A percentile compares a stretch with the other conserved stretches of the same genome.
Conservation (phyloP, 78 protist species). For the Emiliania huxleyi region DNA sequence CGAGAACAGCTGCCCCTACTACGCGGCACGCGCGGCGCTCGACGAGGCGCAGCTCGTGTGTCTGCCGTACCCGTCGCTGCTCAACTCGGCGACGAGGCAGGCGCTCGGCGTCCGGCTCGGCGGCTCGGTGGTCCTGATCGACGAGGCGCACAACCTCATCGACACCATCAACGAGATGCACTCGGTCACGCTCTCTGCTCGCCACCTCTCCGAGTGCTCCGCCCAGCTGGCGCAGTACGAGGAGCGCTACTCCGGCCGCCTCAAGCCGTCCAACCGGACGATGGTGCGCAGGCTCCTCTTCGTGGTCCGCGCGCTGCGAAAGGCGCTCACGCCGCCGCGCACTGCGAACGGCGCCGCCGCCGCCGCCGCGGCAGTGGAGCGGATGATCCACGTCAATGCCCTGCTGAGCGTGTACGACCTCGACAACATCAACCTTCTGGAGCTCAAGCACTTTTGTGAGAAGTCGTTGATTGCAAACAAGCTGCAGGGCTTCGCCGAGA, state of each 20-base stretch:
- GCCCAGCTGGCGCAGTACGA: slow-evolving; percentile 47
- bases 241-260: slow-evolving; percentile 4
- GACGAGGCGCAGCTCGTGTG: slow-evolving; percentile 45
- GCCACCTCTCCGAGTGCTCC: background rate
- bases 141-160: slow-evolving; percentile 79
- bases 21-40: slow-evolving; percentile 27
- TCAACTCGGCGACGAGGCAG: slow-evolving; percentile 47
- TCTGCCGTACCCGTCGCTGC: slow-evolving; percentile 66
- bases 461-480: background rate
- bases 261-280: slow-evolving; percentile 30
- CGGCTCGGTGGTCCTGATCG: slow-evolving; percentile 58
- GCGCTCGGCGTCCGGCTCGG: slow-evolving; percentile 49
- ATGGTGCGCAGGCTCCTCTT: background rate
- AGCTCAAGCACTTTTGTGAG: slow-evolving; percentile 24
- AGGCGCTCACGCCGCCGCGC: background rate
- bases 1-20: slow-evolving; percentile 61
- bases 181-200: background rate
- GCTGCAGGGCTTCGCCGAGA: background rate
- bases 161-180: slow-evolving; percentile 64
- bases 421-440: slow-evolving; percentile 55
- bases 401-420: slow-evolving; percentile 25
- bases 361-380: background rate
- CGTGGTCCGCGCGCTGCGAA: slow-evolving; percentile 23
- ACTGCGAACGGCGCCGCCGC: background rate
- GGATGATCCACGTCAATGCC: slow-evolving; percentile 22